These are phyloP conservation scores for Cordia subcordata DNA, from an alignment of 257 asterid genomes.

Conservation along the genomic window DNA sequence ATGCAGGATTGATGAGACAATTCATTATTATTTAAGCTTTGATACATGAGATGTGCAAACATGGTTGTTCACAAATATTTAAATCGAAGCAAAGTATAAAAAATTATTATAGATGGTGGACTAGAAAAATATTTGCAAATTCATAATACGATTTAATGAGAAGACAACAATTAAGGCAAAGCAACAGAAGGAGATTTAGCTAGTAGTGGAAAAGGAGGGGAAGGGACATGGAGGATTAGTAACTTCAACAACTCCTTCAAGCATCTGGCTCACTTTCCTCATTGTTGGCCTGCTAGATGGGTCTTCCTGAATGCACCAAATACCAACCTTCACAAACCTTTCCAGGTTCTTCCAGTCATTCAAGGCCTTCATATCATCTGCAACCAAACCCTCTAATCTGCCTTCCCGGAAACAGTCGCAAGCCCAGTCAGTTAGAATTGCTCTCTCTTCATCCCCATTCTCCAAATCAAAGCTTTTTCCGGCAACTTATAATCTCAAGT, in stretches of 20 bases:
- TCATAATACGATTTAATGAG: slow-evolving; percentile 16
- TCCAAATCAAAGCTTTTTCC: slow-evolving; percentile 25
- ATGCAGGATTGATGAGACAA: no score
- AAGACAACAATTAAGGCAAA: no score
- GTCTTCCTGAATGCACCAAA: slow-evolving; percentile 72
- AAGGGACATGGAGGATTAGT: slow-evolving; percentile 33
- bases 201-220: slow-evolving; percentile 10
- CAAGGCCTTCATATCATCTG: slow-evolving; percentile 9
- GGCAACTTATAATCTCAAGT: slow-evolving; percentile 41
- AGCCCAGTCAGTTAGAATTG: slow-evolving; percentile 28
- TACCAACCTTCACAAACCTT: slow-evolving; percentile 45
- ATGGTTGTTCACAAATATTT: no score
- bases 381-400: slow-evolving; percentile 15
- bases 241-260: slow-evolving; percentile 51
- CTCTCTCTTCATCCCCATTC: slow-evolving; percentile 17
- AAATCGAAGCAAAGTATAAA: no score
- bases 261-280: slow-evolving; percentile 49
- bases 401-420: slow-evolving; percentile 10
- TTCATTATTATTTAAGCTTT: no score
- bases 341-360: slow-evolving; percentile 23
- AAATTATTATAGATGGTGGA: no score
- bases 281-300: slow-evolving; percentile 48
- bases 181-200: not conserved
- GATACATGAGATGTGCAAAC: no score
- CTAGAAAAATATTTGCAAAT: no score